Evolutionary conservation across 305 asterid genomes (phyloP).

Genomic region (Fraxinus albicans): DNA sequence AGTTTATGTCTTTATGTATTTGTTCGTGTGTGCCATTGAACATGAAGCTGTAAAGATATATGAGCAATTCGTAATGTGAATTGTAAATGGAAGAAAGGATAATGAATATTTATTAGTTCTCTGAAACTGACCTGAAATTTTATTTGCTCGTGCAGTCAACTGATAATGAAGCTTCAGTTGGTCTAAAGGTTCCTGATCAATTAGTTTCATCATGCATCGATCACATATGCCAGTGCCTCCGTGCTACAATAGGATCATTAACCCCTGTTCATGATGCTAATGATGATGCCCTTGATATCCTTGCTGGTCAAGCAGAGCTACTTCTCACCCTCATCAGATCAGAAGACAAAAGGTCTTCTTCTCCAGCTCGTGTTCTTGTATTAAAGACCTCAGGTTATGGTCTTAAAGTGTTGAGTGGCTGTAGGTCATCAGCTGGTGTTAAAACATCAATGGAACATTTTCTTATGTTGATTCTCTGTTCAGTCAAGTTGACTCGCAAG

Average conservation of each 20-base stretch:
- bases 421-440: constrained; percentile 43
- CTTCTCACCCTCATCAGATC: constrained; percentile 63
- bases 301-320: constrained; percentile 74
- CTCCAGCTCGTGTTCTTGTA: constrained; percentile 42
- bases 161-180: constrained; percentile 39
- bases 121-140: constrained; percentile 17
- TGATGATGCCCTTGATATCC: constrained; percentile 58
- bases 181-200: constrained; percentile 56
- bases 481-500: constrained; percentile 42
- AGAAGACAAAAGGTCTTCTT: constrained; percentile 36
- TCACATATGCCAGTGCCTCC: constrained; percentile 59
- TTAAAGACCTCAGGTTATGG: constrained; percentile 68
- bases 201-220: constrained; percentile 56
- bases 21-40: not conserved
- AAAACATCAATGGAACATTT: constrained; percentile 46
- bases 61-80: not conserved
- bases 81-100: not conserved
- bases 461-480: constrained; percentile 64
- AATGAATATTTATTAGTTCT: constrained; percentile 6
- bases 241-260: constrained; percentile 52
- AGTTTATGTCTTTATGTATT: not conserved
- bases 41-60: not conserved
- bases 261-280: constrained; percentile 43
- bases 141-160: constrained; percentile 55
- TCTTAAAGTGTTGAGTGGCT: constrained; percentile 64